Evolutionary conservation across 1,139 yeast species (phyloP), one percentile per base, ranked within the genome.

Genomic region (Debaryomyces psychrophilus): DNA sequence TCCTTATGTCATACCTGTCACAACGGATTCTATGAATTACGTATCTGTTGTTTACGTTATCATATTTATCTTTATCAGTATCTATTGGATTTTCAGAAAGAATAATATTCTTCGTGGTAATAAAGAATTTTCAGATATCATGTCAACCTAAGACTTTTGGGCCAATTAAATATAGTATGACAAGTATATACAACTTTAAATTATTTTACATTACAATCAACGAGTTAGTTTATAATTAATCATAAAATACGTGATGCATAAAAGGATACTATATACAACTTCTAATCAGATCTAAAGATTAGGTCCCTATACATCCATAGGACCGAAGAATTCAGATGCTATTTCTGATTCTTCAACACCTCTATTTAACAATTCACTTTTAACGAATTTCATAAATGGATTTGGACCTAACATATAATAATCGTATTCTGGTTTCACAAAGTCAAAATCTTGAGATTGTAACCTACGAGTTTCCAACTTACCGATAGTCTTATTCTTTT

Each of bases 1-100:
- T 54, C 81, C 81, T 1, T 55, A 69, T 8, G 68, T 63, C n/a
- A 67, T 73, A 68, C 81, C 81, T 0, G 81, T 67, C 2, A 56
- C 68, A 9, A 70, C 71, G 23, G 70, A 68, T 4, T 68, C 68
- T 49, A 75, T 76, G 81, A 76, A 76, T 54, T 76, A 76, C 51
- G 76, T 73, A 2, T 60, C 67, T 34, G 79, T 63, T 6, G 79
- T 74, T 4, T 59, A 73, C 46, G 77, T 61, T 0, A 69, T 66
- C 4, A 69, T 62, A 43, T 60, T 58, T 4, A 38, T 56, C 9
- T 71, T 69, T 50, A 60, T 70, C 47, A 54, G 67, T 1, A 49
- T 64, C 18, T 72, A 73, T 54, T 73, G 77, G 78, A 53, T 59
- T 26, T 57, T 64, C 20, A 62, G 74, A 54, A 82, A 77, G 5